Percentiles rank a stretch among this genome's conserved stretches.
These are phyloP conservation scores for Leccinellum albellum DNA, from an alignment of 768 basidiomycete genomes.

Conservation along the genomic window DNA sequence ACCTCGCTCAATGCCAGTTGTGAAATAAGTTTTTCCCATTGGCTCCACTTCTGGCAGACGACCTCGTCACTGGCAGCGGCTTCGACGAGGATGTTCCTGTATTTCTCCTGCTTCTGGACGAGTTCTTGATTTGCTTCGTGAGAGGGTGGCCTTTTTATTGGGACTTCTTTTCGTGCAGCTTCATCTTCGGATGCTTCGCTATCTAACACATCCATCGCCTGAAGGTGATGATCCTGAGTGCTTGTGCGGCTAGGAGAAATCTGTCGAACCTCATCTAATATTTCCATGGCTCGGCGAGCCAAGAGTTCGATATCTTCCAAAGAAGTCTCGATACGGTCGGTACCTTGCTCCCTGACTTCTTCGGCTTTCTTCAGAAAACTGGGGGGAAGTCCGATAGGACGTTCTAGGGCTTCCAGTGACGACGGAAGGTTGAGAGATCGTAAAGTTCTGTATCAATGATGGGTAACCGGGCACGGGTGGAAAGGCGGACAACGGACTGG, in stretches of 20 bases:
- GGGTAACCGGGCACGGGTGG: not conserved
- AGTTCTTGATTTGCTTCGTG: constrained; percentile 76
- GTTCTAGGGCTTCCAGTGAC: constrained; percentile 81
- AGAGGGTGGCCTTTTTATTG: constrained; percentile 58
- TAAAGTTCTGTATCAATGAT: constrained; percentile 47
- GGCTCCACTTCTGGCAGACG: constrained; percentile 81
- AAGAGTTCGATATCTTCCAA: constrained; percentile 72
- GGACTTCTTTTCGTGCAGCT: constrained; percentile 49
- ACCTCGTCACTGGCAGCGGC: constrained; percentile 74
- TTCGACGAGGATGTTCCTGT: constrained; percentile 64
- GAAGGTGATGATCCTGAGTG: not conserved
- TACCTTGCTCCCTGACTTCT: constrained; percentile 81
- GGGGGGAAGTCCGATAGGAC: constrained; percentile 83
- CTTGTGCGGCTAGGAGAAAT: not conserved
- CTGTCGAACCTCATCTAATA: constrained; percentile 69
- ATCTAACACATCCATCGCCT: constrained; percentile 91
- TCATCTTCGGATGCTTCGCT: constrained; percentile 86
- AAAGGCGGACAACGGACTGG: constrained; percentile 41
- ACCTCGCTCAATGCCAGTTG: constrained; percentile 70
- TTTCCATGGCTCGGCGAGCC: constrained; percentile 52
- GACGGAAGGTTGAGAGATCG: constrained; percentile 77
- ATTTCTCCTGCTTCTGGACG: constrained; percentile 65
- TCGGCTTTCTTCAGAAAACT: constrained; percentile 82
- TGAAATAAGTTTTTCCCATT: constrained; percentile 74
- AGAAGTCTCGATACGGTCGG: constrained; percentile 62